Evolutionary conservation across 2,329 filamentous ascomycete genomes (phyloP), one percentile per base, ranked within the genome.

Genomic region (Alternaria ethzedia): DNA sequence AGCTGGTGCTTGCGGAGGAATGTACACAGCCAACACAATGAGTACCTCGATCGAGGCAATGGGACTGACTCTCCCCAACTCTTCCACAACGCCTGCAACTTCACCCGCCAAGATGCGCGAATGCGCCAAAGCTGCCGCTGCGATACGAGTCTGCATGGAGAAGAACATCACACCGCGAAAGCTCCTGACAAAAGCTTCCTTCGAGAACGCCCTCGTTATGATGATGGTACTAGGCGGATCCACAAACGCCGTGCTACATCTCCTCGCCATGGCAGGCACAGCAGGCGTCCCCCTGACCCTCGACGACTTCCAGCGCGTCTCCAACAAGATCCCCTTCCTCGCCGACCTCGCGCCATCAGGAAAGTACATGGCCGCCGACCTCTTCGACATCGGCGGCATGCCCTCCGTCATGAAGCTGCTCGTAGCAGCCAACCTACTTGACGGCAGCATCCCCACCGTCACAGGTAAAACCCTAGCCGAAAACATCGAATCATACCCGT

Each of bases 1-100:
- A 9, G 88, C 89, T 2, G 93, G 93, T 28, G 94, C 92, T 1
- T 97, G 93, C 68, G 93, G 93, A 50, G 93, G 94, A 17, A 97
- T 97, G 94, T 97, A 94, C 82, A 97, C 94, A 1, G 94, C 94
- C 68, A 97, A 97, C 82, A 97, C 93, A 23, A 95, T 97, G 92
- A 92, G 93, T 5, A 95, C 92, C 4, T 51, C 49, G 49, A 51
- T 51, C 15, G 49, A 36, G 83, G 92, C 92, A 45, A 93, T 97
- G 86, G 94, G 94, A 26, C 84, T 97, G 28, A 89, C 89, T 0
- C 85, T 97, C 8, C 93, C 94, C 0, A 93, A 93, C 1, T 96
- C 92, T 0, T 94, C 92, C 0, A 94, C 91, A 1, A 96, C 89
- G 57, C 93, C 93, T 2, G 94, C 94, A 1, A 86, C 88, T 17